A percentile compares a stretch with the other conserved stretches of the same genome.
phyloP scores from a whole-genome alignment of 2,329 filamentous ascomycete genomes.

The Aspergillus transmontanensis region DNA sequence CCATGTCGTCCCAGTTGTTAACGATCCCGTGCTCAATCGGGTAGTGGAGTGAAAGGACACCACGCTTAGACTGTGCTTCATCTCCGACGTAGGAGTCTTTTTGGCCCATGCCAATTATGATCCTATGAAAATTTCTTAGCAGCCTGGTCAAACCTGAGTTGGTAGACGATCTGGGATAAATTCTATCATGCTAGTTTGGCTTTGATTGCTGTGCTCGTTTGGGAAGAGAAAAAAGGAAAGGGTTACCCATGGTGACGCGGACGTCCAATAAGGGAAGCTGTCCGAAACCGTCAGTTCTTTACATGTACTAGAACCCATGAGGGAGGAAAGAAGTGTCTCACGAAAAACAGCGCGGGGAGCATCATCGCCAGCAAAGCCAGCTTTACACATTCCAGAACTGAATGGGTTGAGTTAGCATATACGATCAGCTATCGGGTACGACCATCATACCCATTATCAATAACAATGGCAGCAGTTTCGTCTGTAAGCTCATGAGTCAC shows the following conservation, averaged over 20 bases:
- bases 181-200: neutral
- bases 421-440: neutral
- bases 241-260: slow-evolving; percentile 98
- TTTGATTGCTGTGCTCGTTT: neutral
- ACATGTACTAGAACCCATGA: slow-evolving; percentile 13
- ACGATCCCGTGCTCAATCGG: slow-evolving; percentile 99
- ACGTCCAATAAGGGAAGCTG: slow-evolving; percentile 98
- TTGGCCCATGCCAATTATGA: slow-evolving; percentile 99
- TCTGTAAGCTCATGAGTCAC: neutral
- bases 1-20: slow-evolving; percentile 99
- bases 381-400: slow-evolving; percentile 99
- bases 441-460: neutral
- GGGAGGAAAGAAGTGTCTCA: slow-evolving; percentile 65
- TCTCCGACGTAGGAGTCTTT: slow-evolving; percentile 99
- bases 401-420: slow-evolving; percentile 16
- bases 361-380: slow-evolving; percentile 99
- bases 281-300: slow-evolving; percentile 17
- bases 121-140: slow-evolving; percentile 58
- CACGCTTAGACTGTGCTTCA: slow-evolving; percentile 99
- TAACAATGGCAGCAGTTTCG: neutral
- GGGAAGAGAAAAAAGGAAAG: neutral
- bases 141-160: neutral
- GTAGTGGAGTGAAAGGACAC: slow-evolving; percentile 99
- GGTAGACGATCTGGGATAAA: too few species aligned
- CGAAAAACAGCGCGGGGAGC: slow-evolving; percentile 99